These are phyloP conservation scores for Rhododendron kiyosumense DNA, from an alignment of 148 eudicot species.

Conservation along the genomic window DNA sequence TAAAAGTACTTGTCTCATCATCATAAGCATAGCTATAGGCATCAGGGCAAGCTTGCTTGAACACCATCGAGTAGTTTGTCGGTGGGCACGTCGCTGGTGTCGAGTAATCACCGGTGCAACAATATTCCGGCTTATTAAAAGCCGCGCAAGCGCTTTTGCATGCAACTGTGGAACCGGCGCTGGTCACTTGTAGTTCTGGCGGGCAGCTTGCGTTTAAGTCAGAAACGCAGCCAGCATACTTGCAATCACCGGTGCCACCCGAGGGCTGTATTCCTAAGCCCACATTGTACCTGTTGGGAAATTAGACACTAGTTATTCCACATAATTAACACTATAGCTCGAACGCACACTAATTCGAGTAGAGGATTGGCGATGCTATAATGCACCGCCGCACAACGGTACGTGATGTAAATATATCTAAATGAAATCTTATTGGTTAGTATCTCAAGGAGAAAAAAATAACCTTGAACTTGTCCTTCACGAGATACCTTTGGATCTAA, in stretches of 20 bases:
- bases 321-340: too few relatives aligned
- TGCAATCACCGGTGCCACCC: constrained; percentile 45
- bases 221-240: constrained; percentile 56
- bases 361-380: too few relatives aligned
- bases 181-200: constrained; percentile 35
- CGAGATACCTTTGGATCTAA: too few relatives aligned
- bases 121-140: constrained; percentile 52
- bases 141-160: constrained; percentile 64
- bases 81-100: constrained; percentile 59
- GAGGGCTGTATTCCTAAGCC: constrained; percentile 42
- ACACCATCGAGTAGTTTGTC: constrained; percentile 49
- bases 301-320: too few relatives aligned
- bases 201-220: constrained; percentile 66
- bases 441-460: too few relatives aligned
- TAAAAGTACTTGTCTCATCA: constrained; percentile 70
- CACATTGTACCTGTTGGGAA: constrained; percentile 27
- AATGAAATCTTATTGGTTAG: too few relatives aligned
- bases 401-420: too few relatives aligned
- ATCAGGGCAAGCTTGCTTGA: constrained; percentile 71
- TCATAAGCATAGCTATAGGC: constrained; percentile 88
- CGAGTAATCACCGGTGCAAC: constrained; percentile 63
- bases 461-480: too few relatives aligned
- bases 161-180: constrained; percentile 38
- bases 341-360: too few relatives aligned
- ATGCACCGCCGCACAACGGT: too few relatives aligned